A percentile compares a stretch with the other conserved stretches of the same genome.
phyloP scores from a whole-genome alignment of 2,329 filamentous ascomycete species.

The Colletotrichum musicola region DNA sequence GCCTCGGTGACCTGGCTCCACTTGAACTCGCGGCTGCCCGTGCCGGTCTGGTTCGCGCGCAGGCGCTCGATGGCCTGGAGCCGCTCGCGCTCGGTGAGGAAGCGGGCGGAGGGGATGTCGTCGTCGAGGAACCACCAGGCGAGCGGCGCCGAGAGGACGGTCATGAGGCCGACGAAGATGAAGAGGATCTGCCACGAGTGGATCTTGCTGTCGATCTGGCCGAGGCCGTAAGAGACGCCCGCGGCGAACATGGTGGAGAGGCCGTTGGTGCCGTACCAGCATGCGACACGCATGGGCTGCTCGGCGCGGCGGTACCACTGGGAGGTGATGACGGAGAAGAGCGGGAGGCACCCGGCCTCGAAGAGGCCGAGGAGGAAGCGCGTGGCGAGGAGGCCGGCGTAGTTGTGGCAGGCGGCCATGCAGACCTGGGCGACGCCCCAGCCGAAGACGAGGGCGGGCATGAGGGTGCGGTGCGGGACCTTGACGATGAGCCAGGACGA shows the following conservation, averaged over 20 bases:
- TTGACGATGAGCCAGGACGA: conserved; percentile 71
- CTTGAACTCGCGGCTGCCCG: conserved; percentile 78
- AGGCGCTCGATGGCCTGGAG: conserved; percentile 78
- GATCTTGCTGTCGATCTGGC: conserved; percentile 58
- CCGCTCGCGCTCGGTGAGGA: conserved; percentile 74
- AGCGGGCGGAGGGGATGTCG: conserved; percentile 66
- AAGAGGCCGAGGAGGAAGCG: conserved; percentile 43
- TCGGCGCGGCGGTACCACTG: conserved; percentile 65
- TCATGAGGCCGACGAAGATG: conserved; percentile 71
- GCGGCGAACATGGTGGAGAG: conserved; percentile 69
- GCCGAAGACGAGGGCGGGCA: conserved; percentile 61
- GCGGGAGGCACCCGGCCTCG: conserved; percentile 52
- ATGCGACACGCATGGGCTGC: conserved; percentile 72
- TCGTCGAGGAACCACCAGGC: conserved; percentile 72
- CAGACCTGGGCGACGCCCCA: conserved; percentile 59
- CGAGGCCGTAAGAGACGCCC: conserved; percentile 67
- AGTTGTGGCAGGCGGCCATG: conserved; percentile 42
- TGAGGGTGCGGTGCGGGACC: conserved; percentile 69
- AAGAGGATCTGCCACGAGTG: conserved; percentile 65
- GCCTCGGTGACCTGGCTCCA: conserved; percentile 71
- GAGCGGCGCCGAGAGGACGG: conserved; percentile 68
- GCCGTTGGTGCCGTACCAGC: conserved; percentile 76
- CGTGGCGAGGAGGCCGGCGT: conserved; percentile 39
- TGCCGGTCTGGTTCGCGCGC: conserved; percentile 80
- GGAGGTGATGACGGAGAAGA: conserved; percentile 60